A percentile compares a stretch with the other conserved stretches of the same genome.
These are phyloP conservation scores for Xanthoceras sorbifolium DNA, from an alignment of 345 rosid species.

Conservation along the genomic window DNA sequence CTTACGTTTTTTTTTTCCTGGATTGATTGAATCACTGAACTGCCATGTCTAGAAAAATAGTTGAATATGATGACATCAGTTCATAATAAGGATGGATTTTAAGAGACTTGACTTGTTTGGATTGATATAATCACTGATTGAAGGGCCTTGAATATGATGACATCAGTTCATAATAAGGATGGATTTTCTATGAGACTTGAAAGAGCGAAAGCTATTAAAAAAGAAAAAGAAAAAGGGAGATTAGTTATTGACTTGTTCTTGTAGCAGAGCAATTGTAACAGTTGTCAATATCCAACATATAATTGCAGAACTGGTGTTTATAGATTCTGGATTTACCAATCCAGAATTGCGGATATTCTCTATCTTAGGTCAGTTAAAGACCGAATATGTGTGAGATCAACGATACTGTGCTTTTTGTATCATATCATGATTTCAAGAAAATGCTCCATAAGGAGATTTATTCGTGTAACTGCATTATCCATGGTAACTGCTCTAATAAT, in stretches of 20 bases:
- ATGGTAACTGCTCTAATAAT: background rate
- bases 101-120: background rate
- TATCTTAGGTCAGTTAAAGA: background rate
- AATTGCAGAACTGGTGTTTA: background rate
- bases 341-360: background rate
- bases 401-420: background rate
- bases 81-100: too few relatives aligned
- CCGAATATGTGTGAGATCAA: background rate
- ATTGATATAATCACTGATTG: background rate
- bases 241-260: background rate
- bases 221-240: background rate
- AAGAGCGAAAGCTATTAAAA: background rate
- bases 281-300: too few relatives aligned
- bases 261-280: background rate
- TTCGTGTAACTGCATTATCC: background rate
- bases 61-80: too few relatives aligned
- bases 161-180: background rate
- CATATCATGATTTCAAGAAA: background rate
- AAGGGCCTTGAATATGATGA: slow-evolving; percentile 2
- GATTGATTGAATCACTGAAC: background rate
- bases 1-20: background rate
- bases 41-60: background rate
- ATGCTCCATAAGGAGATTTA: background rate
- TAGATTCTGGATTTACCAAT: background rate
- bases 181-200: background rate